Conservation (phyloP, 257 asterid species). For the Ballota nigra region DNA sequence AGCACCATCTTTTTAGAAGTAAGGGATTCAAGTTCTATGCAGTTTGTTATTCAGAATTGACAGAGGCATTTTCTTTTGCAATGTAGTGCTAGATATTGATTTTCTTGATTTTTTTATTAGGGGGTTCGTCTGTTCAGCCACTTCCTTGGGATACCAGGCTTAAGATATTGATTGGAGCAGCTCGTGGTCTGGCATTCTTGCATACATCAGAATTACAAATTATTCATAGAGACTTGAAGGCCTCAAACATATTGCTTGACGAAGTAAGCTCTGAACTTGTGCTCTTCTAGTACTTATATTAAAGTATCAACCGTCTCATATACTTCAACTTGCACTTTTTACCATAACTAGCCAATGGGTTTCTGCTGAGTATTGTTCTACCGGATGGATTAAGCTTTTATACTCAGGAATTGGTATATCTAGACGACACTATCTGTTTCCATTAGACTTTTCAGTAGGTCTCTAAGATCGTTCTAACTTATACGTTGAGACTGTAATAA, state of each 20-base stretch:
- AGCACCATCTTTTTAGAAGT: conserved; percentile 28
- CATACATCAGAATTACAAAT: conserved; percentile 21
- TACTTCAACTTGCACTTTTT: background rate
- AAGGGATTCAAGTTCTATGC: conserved; percentile 11
- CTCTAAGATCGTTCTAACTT: background rate
- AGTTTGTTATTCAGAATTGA: background rate
- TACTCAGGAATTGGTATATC: background rate
- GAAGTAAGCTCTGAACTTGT: conserved; percentile 19
- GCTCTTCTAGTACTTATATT: background rate
- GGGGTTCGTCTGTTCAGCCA: conserved; percentile 13
- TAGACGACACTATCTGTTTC: background rate
- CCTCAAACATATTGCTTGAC: conserved; percentile 49
- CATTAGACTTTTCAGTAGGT: background rate
- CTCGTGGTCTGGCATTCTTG: conserved; percentile 42
- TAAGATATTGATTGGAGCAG: conserved; percentile 42
- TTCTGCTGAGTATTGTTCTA: background rate
- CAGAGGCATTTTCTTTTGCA: background rate
- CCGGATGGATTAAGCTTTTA: background rate
- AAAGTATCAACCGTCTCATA: background rate
- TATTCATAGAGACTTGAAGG: conserved; percentile 40
- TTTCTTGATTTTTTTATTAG: conserved; percentile 17
- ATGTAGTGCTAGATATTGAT: background rate
- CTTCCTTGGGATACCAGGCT: conserved; percentile 45
- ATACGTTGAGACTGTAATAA: background rate
- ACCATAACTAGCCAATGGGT: background rate